A percentile compares a stretch with the other conserved stretches of the same genome.
These are phyloP conservation scores for Gossypium australe DNA, from an alignment of 345 rosid species.

Conservation along the genomic window DNA sequence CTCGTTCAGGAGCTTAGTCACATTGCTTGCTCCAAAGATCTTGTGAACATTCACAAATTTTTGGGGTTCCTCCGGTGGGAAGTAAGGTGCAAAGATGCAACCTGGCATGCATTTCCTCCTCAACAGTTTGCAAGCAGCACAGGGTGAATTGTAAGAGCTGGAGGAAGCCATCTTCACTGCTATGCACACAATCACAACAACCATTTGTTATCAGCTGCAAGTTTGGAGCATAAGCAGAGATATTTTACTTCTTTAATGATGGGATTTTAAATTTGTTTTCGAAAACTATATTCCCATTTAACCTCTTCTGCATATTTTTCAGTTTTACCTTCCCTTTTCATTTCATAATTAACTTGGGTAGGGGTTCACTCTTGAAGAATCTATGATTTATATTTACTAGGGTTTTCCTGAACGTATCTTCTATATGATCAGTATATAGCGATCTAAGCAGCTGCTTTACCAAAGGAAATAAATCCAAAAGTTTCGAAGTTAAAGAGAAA, in stretches of 20 bases:
- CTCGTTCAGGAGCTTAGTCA: constrained; percentile 82
- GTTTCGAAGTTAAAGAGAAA: background rate
- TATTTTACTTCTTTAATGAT: background rate
- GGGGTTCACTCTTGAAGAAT: background rate
- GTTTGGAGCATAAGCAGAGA: background rate
- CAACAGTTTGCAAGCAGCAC: constrained; percentile 95
- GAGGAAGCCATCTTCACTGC: constrained; percentile 46
- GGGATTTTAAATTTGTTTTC: background rate
- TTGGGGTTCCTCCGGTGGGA: constrained; percentile 96
- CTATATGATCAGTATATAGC: constrained; percentile 5
- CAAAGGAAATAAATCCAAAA: background rate
- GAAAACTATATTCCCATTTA: background rate
- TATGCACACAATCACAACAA: constrained; percentile 12
- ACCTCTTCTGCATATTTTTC: background rate
- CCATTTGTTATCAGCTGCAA: constrained; percentile 18
- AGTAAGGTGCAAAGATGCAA: constrained; percentile 92
- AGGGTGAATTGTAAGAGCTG: constrained; percentile 89
- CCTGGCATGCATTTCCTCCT: constrained; percentile 90
- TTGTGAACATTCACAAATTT: constrained; percentile 92
- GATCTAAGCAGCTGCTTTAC: background rate
- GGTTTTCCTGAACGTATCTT: background rate
- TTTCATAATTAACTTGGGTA: background rate
- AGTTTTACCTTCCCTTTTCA: background rate
- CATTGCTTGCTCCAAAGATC: constrained; percentile 95
- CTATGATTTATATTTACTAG: background rate